Evolutionary conservation across 257 asterid genomes (phyloP), one percentile per base, ranked within the genome.

Genomic region (Orobanche coerulescens): DNA sequence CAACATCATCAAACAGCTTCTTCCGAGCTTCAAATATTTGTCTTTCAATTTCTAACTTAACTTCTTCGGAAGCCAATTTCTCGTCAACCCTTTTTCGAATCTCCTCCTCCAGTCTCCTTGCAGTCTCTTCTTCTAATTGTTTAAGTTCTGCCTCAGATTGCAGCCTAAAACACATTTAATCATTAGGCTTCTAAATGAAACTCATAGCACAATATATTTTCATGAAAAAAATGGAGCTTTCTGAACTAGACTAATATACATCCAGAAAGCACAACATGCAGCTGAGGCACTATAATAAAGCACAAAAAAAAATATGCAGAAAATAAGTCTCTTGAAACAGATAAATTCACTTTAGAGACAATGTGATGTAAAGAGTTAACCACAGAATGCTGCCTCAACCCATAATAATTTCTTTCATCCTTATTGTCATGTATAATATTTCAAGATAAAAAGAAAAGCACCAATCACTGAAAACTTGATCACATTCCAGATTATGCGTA

Each of bases 101-200:
- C 73, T 76, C 90, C 69, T 82, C 90, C 66, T 82, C 94, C 71
- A 85, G 26, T 67, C 94, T 79, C 73, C 31, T 66, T 18, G 90
- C 84, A 44, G 90, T 82, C 75, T 85, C 90, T 76, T 85, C 94
- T 73, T 85, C 94, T 58, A 85, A 72, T 65, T 67, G 75, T 62
- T 70, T 78, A 58, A 85, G 87, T 67, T 85, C 94, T 47, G 75
- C 90, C 70, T 76, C 87, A 37, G 59, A 82, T 71, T 74, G 94
- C 58, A 46, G 69, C 66, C 90, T 84, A 73, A 34, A 22, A 67
- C 58, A 47, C 4, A 65, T 14, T 16, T 20, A 37, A 52, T 44
- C 57, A 33, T 18, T 55, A 43, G 9, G 34, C 62, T 1, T 58
- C 43, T 14, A 47, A 18, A 69, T 24, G 26, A 31, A 28, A 51